These are phyloP conservation scores for Ulvella scutata DNA, from an alignment of 139 green algal genomes.

Conservation along the genomic window DNA sequence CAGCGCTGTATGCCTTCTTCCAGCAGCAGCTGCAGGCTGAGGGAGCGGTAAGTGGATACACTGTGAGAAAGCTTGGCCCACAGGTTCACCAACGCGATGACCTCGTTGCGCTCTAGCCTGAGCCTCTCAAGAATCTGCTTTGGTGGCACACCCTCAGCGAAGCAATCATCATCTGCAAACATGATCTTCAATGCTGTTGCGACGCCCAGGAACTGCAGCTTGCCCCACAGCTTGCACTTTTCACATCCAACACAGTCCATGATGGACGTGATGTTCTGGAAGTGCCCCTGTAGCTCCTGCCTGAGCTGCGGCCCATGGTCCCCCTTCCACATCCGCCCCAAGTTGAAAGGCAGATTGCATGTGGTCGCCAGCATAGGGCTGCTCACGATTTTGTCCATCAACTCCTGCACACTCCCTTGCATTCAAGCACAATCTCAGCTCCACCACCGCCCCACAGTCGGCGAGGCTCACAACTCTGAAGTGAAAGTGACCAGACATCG, in stretches of 20 bases:
- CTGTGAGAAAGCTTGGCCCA: slow-evolving; percentile 56
- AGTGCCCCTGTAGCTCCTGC: slow-evolving; percentile 48
- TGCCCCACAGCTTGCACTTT: slow-evolving; percentile 99
- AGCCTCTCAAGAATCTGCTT: slow-evolving; percentile 11
- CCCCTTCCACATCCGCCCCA: slow-evolving; percentile 74
- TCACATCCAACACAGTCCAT: slow-evolving; percentile 99
- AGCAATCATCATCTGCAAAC: slow-evolving; percentile 57
- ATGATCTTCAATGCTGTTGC: slow-evolving; percentile 89
- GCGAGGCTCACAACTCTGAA: not conserved
- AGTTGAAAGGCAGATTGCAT: slow-evolving; percentile 86
- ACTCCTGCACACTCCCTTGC: slow-evolving; percentile 14
- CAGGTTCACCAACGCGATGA: slow-evolving; percentile 88
- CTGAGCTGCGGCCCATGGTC: slow-evolving; percentile 40
- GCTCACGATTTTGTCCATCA: slow-evolving; percentile 10
- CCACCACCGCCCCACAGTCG: not conserved
- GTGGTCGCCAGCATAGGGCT: slow-evolving; percentile 35
- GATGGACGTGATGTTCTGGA: slow-evolving; percentile 84
- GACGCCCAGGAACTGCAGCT: slow-evolving; percentile 92
- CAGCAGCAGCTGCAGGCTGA: slow-evolving; percentile 8
- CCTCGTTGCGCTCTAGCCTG: slow-evolving; percentile 78
- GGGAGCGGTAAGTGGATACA: slow-evolving; percentile 34
- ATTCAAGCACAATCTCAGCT: not conserved
- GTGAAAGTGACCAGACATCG: no score
- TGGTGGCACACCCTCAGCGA: not conserved
- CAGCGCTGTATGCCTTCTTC: not conserved